Conservation (phyloP, 352 stramenopile species). For the Phytophthora hibernalis region DNA sequence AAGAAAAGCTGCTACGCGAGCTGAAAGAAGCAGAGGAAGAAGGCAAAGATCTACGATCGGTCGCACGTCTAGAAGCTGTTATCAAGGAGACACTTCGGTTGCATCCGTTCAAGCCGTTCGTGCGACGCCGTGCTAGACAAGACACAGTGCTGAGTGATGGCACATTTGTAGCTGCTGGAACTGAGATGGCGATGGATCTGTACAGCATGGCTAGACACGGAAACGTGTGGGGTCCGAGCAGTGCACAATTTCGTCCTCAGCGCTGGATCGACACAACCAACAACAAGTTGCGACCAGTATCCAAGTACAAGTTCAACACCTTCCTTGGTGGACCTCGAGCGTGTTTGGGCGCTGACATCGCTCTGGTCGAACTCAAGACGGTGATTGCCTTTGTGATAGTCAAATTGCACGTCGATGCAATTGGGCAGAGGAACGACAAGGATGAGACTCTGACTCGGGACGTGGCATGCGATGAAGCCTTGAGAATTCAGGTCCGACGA, state of each 20-base stretch:
- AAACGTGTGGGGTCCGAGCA: conserved; percentile 55
- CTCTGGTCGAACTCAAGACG: conserved; percentile 54
- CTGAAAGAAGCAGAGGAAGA: conserved; percentile 17
- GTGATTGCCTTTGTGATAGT: conserved; percentile 39
- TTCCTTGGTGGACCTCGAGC: conserved; percentile 63
- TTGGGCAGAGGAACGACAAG: neutral
- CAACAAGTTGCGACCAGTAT: conserved; percentile 41
- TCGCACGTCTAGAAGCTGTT: conserved; percentile 56
- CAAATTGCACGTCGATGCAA: conserved; percentile 4
- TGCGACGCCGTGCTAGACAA: conserved; percentile 47
- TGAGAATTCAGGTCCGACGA: conserved; percentile 12
- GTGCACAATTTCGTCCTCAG: conserved; percentile 59
- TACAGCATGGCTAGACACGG: conserved; percentile 56
- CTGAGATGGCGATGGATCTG: conserved; percentile 51
- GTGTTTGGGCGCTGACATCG: conserved; percentile 58
- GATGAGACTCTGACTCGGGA: neutral
- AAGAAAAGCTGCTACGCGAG: conserved; percentile 48
- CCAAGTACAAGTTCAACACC: conserved; percentile 60
- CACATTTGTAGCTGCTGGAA: conserved; percentile 55
- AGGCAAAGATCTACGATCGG: conserved; percentile 22
- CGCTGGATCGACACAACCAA: conserved; percentile 56
- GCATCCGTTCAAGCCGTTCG: conserved; percentile 46
- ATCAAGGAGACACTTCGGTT: conserved; percentile 70
- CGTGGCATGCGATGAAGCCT: neutral
- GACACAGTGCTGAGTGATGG: conserved; percentile 63